Conservation (phyloP, 257 asterid genomes). For the Solanum gracilifrons region DNA sequence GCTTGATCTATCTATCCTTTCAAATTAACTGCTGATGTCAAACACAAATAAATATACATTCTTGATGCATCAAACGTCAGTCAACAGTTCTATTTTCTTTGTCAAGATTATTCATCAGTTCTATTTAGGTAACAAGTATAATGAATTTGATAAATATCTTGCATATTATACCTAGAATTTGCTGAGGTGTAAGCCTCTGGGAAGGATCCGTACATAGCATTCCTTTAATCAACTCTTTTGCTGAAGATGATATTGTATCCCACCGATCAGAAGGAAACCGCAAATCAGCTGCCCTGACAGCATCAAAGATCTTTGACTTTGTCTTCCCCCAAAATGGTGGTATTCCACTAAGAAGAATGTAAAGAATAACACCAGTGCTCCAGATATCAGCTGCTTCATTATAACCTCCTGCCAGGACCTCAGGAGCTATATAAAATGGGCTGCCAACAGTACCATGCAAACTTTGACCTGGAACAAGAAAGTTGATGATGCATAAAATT, state of each 20-base stretch:
- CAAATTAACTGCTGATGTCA: neutral
- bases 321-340: constrained; percentile 86
- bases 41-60: neutral
- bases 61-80: neutral
- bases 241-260: constrained; percentile 47
- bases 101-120: neutral
- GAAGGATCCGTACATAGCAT: constrained; percentile 64
- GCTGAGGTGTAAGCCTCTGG: constrained; percentile 56
- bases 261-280: constrained; percentile 51
- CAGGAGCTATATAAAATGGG: constrained; percentile 85
- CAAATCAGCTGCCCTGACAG: constrained; percentile 63
- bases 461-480: constrained; percentile 39
- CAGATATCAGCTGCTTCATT: constrained; percentile 76
- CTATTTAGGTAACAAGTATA: neutral
- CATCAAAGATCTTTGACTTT: constrained; percentile 58
- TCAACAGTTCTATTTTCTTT: neutral
- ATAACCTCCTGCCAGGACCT: constrained; percentile 65
- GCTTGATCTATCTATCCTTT: neutral
- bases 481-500: neutral
- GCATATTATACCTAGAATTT: constrained; percentile 46
- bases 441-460: constrained; percentile 73
- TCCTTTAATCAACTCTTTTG: constrained; percentile 52
- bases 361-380: constrained; percentile 82
- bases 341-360: constrained; percentile 69
- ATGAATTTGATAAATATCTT: neutral